Evolutionary conservation across 1,139 yeast genomes (phyloP), one percentile per base, ranked within the genome.

Genomic region (Hemisphaericaspora xylofermentans): DNA sequence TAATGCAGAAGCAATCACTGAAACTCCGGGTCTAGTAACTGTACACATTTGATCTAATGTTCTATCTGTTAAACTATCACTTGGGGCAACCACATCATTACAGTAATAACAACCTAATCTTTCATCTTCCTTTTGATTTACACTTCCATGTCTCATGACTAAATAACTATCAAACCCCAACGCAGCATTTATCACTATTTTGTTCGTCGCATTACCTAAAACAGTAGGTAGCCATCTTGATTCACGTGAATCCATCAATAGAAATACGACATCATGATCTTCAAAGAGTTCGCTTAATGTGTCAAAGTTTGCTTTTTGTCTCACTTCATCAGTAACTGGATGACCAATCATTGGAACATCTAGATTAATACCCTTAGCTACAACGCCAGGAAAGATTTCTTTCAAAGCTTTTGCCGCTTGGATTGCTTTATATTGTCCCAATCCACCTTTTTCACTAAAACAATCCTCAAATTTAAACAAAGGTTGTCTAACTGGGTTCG

Each of bases 11-110:
- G 98, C 98, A 62, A 88, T 67, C 54, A 86, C 67, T 0, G 98
- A 96, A 0, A 85, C 91, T 0, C 99, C 98, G 0, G 99, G 98
- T 35, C 98, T 69, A 0, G 98, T 93, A 1, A 93, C 98, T 0
- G 98, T 93, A 58, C 99, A 93, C 97, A 93, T 93, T 60, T 93
- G 98, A 62, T 93, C 99, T 45, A 93, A 66, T 0, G 97, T 86
- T 39, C 96, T 71, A 55, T 89, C 95, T 0, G 88, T 74, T 14
- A 88, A 66, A 46, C 95, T 84, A 58, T 93, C 96, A 6, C 82
- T 70, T 0, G 99, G 98, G 0, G 97, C 97, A 37, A 89, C 91
- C 7, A 93, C 89, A 58, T 94, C 98, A 58, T 89, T 88, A 62
- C 99, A 93, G 60, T 84, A 93, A 63, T 93, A 93, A 60, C 99